A percentile compares a stretch with the other conserved stretches of the same genome.
Conservation (phyloP, 2,329 filamentous ascomycete species). For the Hymenotorrendiella dingleyae region DNA sequence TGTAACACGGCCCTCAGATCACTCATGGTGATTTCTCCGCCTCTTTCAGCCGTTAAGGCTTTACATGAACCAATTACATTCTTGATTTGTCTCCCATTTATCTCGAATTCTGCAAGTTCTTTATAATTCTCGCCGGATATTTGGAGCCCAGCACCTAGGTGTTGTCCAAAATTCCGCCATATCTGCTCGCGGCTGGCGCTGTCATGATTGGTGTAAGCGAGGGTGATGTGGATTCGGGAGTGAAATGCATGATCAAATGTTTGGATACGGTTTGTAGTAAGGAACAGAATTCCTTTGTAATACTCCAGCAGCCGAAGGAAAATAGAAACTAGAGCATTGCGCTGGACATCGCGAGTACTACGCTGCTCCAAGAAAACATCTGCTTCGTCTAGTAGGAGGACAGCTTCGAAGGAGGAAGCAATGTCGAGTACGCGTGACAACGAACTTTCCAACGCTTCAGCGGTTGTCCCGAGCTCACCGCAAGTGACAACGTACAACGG, state of each 20-base stretch:
- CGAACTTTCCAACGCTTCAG: constrained; percentile 21
- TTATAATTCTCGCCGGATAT: background rate
- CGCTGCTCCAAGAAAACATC: constrained; percentile 81
- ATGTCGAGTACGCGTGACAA: constrained; percentile 55
- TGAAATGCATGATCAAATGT: constrained; percentile 91
- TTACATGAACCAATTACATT: constrained; percentile 2
- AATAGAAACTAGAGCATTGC: constrained; percentile 80
- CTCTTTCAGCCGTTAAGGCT: background rate
- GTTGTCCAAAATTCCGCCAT: constrained; percentile 11
- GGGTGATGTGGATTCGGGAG: constrained; percentile 76
- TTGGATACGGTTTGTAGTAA: constrained; percentile 83
- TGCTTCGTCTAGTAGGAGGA: constrained; percentile 79
- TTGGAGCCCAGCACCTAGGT: constrained; percentile 22
- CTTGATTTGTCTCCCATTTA: constrained; percentile 15
- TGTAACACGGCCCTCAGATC: background rate
- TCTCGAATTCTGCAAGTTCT: constrained; percentile 2
- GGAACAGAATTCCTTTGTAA: constrained; percentile 83
- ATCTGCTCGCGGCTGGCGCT: constrained; percentile 2
- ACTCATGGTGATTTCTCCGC: background rate
- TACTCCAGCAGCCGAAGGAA: constrained; percentile 85
- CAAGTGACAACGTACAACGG: constrained; percentile 30
- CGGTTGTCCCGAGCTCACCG: constrained; percentile 38
- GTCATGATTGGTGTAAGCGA: constrained; percentile 33
- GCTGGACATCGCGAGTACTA: constrained; percentile 74
- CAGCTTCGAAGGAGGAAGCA: constrained; percentile 78